Evolutionary conservation across 176 grass and related monocot species (phyloP).

Genomic region (Aegilops speltoides): DNA sequence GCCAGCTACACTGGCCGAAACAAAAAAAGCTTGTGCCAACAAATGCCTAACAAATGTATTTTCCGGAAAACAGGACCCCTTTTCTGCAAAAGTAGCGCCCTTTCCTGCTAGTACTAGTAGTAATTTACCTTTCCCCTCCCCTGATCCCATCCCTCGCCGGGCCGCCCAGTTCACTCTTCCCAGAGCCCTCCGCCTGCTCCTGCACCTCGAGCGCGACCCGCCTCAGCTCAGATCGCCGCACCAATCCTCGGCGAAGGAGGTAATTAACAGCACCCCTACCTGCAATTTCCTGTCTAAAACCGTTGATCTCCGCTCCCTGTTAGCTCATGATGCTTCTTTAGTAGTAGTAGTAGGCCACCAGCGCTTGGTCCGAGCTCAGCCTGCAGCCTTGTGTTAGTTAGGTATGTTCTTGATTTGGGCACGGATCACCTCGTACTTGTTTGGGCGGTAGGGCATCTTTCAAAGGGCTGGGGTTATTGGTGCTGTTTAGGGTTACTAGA

Average conservation of each 20-base stretch:
- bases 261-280: neutral
- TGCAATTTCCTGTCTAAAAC: neutral
- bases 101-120: neutral
- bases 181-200: neutral
- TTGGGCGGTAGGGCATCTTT: neutral
- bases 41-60: neutral
- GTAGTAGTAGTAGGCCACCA: neutral
- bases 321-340: neutral
- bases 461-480: neutral
- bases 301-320: neutral
- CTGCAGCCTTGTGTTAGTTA: neutral
- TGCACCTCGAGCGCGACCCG: neutral
- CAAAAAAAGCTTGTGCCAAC: neutral
- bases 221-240: neutral
- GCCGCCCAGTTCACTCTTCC: neutral
- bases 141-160: neutral
- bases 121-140: conserved; percentile 33
- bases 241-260: conserved; percentile 29
- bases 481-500: neutral
- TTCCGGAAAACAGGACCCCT: neutral
- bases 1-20: neutral
- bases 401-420: conserved; percentile 16
- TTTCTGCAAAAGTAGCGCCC: neutral
- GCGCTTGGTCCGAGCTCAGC: neutral
- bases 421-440: neutral